Evolutionary conservation across 441 rosid species (phyloP), one percentile per base, ranked within the genome.

Genomic region (Mallotus repandus): DNA sequence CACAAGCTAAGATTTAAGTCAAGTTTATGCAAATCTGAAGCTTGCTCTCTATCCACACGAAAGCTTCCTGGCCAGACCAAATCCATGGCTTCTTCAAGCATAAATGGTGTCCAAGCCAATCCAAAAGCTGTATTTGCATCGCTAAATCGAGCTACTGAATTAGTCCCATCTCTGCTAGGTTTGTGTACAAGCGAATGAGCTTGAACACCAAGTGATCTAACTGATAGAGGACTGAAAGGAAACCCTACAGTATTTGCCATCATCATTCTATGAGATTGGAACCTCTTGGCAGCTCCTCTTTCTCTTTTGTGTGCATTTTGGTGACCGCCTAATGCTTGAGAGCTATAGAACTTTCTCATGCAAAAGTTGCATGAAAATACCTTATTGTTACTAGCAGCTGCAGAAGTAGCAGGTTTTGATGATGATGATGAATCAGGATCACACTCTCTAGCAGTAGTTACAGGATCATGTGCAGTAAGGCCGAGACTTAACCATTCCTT

Each of bases 241-340:
- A 50, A 61, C 10, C 75, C 81, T 4, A 71, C 35, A 9, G 74
- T 2, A 21, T n/a, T 48, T 46, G 78, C 48, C 56, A 63, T 22
- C 78, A 81, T 63, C 84, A 77, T 82, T 81, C 62, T 78, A 68
- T 82, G 78, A 57, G 82, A 76, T 3, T 84, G 81, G 57, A 68
- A 86, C 66, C 83, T 80, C 63, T 79, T 86, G 1, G 82, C 86
- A n/a, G 80, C 86, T 68, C 80, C 85, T 66, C 87, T 79, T 52
- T 86, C 89, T 60, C 86, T 69, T 69, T 84, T 82, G 74, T 86
- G 89, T 45, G 89, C 87, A 60, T 86, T 86, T 65, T 84, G 89
- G 35, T 86, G 89, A 18, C 87, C 89, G 5, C 89, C 89, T 45
- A 84, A 75, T 2, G 89, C 89, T 61, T 86, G 89, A 11, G 89